These are phyloP conservation scores for Trichoderma koningii DNA, from an alignment of 2,329 filamentous ascomycete species.

Conservation along the genomic window DNA sequence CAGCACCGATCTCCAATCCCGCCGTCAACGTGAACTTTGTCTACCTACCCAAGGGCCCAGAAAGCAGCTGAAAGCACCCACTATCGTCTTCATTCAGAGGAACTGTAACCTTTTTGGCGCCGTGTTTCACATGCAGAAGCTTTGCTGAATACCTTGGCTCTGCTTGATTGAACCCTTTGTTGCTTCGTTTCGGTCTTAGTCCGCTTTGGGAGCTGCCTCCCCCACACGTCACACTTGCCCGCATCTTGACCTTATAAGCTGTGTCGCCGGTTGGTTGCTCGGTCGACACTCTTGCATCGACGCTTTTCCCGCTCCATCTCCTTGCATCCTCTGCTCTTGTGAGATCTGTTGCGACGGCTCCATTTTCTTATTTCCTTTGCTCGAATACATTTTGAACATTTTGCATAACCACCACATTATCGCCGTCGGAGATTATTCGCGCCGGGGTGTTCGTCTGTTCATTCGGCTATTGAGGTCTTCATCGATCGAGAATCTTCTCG, in stretches of 20 bases:
- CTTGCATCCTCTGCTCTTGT: background rate
- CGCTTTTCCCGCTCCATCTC: slow-evolving; percentile 4
- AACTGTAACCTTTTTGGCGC: background rate
- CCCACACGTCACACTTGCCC: slow-evolving; percentile 8
- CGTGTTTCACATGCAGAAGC: background rate
- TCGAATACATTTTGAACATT: background rate
- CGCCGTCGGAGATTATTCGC: background rate
- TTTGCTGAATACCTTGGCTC: no score
- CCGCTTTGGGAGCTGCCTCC: background rate
- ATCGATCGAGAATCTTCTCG: slow-evolving; percentile 3
- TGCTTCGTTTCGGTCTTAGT: background rate
- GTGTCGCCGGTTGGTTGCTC: slow-evolving; percentile 19
- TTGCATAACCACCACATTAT: background rate
- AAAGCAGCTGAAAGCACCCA: no score
- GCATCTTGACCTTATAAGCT: slow-evolving; percentile 15
- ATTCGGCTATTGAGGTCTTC: background rate
- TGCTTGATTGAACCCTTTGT: no score
- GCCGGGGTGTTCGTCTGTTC: background rate
- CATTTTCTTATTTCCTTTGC: background rate
- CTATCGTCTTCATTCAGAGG: no score
- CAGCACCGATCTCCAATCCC: background rate
- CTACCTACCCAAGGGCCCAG: no score
- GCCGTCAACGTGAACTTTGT: no score
- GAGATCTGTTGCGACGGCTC: background rate
- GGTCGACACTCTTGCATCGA: slow-evolving; percentile 21